Base-by-base conservation (phyloP, 169 alveolate genomes). In the Theileria orientalis region DNA sequence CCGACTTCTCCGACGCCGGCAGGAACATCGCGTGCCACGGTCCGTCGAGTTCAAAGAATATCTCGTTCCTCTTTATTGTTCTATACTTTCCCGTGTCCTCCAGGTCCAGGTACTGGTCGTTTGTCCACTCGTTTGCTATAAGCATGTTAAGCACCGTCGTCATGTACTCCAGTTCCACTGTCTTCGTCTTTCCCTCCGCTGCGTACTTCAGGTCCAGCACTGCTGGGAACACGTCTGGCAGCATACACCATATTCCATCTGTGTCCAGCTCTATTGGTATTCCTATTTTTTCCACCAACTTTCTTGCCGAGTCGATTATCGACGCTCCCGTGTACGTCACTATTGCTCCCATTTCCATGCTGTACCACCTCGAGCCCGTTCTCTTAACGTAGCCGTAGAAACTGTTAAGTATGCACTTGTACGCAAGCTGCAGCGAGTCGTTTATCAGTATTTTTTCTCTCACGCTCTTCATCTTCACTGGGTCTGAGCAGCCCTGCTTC, bases 311-410 rank as follows among this genome's bases (percentile, higher is more conserved):
- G 57, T 95, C 95, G 75, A 98, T 98, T 54, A 97, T 94, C 67
- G 91, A 93, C 1, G 98, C 97, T 23, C 99, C 99, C 61, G 97
- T 92, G 86, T 95, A 95, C 0, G 99, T 96, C 19, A 96, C 99
- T 85, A 97, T 96, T 23, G 99, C 99, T 3, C 99, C 99, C 99
- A 97, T 97, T 90, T 96, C 98, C 99, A 97, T 97, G 6, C 99
- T 95, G 86, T 95, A 97, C 99, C 99, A 98, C 37, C 99, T 84
- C 32, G 99, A 98, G 0, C 99, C 99, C 84, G 94, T 96, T 69
- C 99, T 94, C 98, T 97, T 98, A 40, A 97, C 99, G 83, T 97
- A 96, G 19, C 99, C 99, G 83, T 98, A 98, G 88, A 98, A 98
- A 46, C 99, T 95, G 90, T 98, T 98, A 63, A 98, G 86, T 47